A percentile compares a stretch with the other conserved stretches of the same genome.
These are phyloP conservation scores for Ceratonia siliqua DNA, from an alignment of 306 rosid species.

Conservation along the genomic window DNA sequence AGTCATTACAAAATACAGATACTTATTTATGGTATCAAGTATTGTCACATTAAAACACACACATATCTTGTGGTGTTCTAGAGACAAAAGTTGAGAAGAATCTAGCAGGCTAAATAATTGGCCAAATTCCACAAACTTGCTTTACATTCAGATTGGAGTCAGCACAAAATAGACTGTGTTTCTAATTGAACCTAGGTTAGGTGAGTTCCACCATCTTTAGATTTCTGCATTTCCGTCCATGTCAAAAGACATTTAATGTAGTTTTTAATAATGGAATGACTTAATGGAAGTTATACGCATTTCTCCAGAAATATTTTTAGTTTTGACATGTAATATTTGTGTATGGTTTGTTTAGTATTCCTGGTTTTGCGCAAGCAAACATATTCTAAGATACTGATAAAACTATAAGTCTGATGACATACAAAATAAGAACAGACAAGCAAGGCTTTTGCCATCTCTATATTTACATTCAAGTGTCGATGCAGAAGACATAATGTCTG, in stretches of 20 bases:
- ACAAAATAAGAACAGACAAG: slow-evolving; percentile 22
- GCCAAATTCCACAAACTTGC: background rate
- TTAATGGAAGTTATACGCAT: background rate
- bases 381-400: background rate
- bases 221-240: background rate
- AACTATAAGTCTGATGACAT: background rate
- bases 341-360: background rate
- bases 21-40: background rate
- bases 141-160: background rate
- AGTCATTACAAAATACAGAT: background rate
- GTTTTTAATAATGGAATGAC: too few species aligned
- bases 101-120: background rate
- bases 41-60: background rate
- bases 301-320: background rate
- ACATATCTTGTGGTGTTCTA: background rate
- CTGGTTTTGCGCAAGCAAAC: background rate
- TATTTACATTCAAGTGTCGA: background rate
- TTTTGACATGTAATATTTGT: background rate
- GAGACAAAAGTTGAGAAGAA: background rate
- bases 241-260: too few species aligned
- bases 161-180: background rate
- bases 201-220: background rate
- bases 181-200: background rate
- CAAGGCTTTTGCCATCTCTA: background rate
- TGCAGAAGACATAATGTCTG: background rate